These are phyloP conservation scores for Serendipita vermifera DNA, from an alignment of 768 basidiomycete genomes.

Conservation along the genomic window DNA sequence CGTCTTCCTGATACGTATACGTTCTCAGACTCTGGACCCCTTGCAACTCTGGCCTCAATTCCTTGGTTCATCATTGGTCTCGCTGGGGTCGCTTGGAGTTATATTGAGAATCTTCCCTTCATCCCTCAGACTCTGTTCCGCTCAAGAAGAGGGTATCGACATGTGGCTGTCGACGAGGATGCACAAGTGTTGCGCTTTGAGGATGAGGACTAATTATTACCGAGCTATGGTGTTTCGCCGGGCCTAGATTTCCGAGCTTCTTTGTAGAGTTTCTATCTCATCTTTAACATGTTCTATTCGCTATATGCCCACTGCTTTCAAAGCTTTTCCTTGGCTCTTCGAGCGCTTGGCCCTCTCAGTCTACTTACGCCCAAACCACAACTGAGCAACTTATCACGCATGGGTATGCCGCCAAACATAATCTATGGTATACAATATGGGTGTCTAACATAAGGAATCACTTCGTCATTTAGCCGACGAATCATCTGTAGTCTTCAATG, in stretches of 20 bases:
- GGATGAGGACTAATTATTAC: slow-evolving; percentile 61
- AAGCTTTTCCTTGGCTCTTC: no score
- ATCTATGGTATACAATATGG: no score
- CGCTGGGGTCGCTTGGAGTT: slow-evolving; percentile 58
- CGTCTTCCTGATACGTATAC: slow-evolving; percentile 47
- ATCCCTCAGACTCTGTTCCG: slow-evolving; percentile 23
- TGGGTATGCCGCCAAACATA: no score
- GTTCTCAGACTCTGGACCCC: slow-evolving; percentile 30
- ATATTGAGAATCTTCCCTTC: slow-evolving; percentile 25
- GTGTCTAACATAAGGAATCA: no score
- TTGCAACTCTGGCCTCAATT: slow-evolving; percentile 72
- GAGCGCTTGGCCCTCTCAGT: no score
- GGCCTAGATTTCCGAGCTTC: no score
- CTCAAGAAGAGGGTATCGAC: slow-evolving; percentile 53
- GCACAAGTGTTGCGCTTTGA: slow-evolving; percentile 77
- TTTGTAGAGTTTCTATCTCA: no score
- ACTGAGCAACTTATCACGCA: no score
- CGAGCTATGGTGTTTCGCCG: no score
- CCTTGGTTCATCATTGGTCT: slow-evolving; percentile 84
- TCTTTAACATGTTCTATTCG: no score
- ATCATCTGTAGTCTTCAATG: slow-evolving; percentile 35
- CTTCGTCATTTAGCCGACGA: not conserved
- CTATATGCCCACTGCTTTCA: no score
- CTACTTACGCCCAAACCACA: no score
- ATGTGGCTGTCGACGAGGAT: slow-evolving; percentile 75